Percentiles rank a stretch among this genome's conserved stretches.
phyloP scores from a whole-genome alignment of 2,329 filamentous ascomycete species.

The Gnomoniopsis smithogilvyi region DNA sequence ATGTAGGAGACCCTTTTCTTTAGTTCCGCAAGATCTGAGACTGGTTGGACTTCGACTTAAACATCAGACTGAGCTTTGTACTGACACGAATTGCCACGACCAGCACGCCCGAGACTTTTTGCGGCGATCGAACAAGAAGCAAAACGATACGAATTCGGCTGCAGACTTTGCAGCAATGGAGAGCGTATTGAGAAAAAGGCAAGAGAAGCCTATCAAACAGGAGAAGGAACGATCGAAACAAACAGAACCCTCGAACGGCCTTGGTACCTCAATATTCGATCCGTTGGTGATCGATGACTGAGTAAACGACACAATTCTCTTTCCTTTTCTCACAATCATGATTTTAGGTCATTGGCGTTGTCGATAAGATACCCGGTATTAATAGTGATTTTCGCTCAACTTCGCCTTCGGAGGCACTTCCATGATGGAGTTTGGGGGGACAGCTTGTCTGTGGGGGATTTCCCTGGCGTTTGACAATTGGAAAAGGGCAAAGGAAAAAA shows the following conservation, averaged over 20 bases:
- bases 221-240: background rate
- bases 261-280: background rate
- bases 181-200: background rate
- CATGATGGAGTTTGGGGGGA: background rate
- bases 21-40: background rate
- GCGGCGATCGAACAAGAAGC: background rate
- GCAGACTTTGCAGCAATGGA: background rate
- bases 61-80: background rate
- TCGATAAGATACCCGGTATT: background rate
- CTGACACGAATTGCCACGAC: background rate
- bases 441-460: background rate
- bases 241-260: background rate
- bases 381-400: background rate
- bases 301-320: background rate
- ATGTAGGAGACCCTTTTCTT: slow-evolving; percentile 1
- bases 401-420: background rate
- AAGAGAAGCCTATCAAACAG: background rate
- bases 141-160: background rate
- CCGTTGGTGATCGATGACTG: slow-evolving; percentile 4
- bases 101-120: slow-evolving; percentile 1
- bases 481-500: background rate
- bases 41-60: background rate
- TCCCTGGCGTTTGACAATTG: background rate
- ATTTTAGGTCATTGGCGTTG: background rate
- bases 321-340: background rate